Base-by-base conservation (phyloP, 139 green algal species). In the Klebsormidium nitens region DNA sequence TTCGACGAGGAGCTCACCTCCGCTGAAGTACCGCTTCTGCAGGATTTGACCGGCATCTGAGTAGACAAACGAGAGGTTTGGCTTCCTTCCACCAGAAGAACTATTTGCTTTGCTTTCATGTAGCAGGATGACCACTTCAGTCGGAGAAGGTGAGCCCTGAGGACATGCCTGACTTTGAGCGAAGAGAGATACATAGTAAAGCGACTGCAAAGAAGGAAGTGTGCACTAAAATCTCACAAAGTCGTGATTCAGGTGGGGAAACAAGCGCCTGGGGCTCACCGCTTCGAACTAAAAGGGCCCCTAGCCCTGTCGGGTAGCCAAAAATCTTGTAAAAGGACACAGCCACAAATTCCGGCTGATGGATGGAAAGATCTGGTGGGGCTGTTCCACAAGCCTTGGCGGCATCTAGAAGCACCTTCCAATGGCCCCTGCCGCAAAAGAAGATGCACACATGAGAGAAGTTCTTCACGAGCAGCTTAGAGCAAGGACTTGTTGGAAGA, bases 321-420 rank as follows among this genome's bases (percentile, higher is more conserved):
- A 95, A 77, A 2, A 77, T 73, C 64, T 97, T 97, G 87, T 97
- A 97, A 75, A 89, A 96, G 1, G 90, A 96, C 35, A 97, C 71
- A 1, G 74, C 89, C 40, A 95, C 83, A 81, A 96, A 91, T 66
- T 97, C 88, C 5, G 84, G 81, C 3, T 76, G 72, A 29, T 65
- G 28, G 31, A 26, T 3, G 1, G 81, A 72, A 2, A 95, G 84
- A 79, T 97, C 85, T 19, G 91, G 91, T 2, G 91, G 91, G 0
- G 29, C 5, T 26, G 81, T 90, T 42, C 49, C 63, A 66, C 81
- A 91, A 14, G 77, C 88, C 79, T 96, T 96, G 60, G 91, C 91
- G 0, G 89, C 89, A 76, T 96, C 91, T 35, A 96, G 67, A 35
- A 96, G 75, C 52, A 94, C 82, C 29, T 84, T 59, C 84, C 88